Percentiles rank a stretch among this genome's conserved stretches.
These are phyloP conservation scores for Colletotrichum orchidophilum DNA, from an alignment of 2,329 filamentous ascomycete genomes.

Conservation along the genomic window DNA sequence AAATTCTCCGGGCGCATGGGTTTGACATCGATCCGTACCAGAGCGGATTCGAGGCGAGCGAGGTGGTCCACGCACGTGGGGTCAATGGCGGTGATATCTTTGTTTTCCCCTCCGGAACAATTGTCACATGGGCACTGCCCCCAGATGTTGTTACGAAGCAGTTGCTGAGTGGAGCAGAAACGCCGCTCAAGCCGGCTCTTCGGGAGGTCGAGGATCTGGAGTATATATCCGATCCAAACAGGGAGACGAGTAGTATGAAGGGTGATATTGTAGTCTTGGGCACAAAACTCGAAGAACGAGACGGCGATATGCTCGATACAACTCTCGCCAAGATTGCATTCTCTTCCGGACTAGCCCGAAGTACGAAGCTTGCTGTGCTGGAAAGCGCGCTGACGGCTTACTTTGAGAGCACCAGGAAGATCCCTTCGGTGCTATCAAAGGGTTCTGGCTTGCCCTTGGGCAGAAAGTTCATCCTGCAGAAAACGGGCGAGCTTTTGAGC, in stretches of 20 bases:
- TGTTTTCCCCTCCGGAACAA: conserved; percentile 92
- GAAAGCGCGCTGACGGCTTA: conserved; percentile 85
- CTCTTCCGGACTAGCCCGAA: conserved; percentile 90
- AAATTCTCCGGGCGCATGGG: conserved; percentile 66
- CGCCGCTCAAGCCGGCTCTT: conserved; percentile 72
- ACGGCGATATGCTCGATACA: conserved; percentile 59
- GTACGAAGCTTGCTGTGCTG: conserved; percentile 91
- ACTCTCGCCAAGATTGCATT: conserved; percentile 96
- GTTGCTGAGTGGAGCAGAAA: conserved; percentile 79
- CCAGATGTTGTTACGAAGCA: conserved; percentile 79
- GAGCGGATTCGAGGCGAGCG: conserved; percentile 67
- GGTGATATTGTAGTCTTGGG: conserved; percentile 92
- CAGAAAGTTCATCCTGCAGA: conserved; percentile 84
- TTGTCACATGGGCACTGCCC: conserved; percentile 91
- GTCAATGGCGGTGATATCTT: conserved; percentile 85
- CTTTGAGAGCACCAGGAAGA: conserved; percentile 85
- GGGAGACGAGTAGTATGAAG: conserved; percentile 80
- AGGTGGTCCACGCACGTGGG: conserved; percentile 70
- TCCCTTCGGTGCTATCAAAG: conserved; percentile 79
- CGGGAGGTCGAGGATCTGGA: conserved; percentile 92
- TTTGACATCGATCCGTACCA: conserved; percentile 70
- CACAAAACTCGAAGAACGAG: conserved; percentile 67
- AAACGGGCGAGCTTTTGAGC: conserved; percentile 90
- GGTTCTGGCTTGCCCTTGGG: conserved; percentile 58
- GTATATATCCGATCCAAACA: conserved; percentile 78